Base-by-base conservation (phyloP, 345 rosid species). In the Eucalyptus cloeziana region DNA sequence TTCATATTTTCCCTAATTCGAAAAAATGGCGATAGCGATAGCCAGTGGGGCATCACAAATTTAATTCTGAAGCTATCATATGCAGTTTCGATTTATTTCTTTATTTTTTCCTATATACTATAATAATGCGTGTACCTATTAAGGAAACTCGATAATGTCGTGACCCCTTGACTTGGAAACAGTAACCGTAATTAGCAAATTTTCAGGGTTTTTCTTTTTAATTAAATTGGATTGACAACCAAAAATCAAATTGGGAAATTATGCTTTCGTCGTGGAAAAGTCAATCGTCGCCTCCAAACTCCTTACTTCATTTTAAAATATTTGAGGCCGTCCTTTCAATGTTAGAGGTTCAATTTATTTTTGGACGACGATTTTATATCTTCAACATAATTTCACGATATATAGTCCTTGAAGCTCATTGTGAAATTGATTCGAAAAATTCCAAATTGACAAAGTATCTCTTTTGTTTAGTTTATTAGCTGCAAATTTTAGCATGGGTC, bases 351-450 rank as follows among this genome's bases (percentile, higher is more conserved):
- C 71, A 3, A 27, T n/a, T n/a, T 64, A 7, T n/a, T n/a, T 64
- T 64, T 7, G 21, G 17, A 64, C 7, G 33, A 2, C 6, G 2
- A 64, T 15, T n/a, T 7, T 7, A n/a, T n/a, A 15, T 64, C 76
- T n/a, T 64, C 4, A 1, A 64, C 10, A 17, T 64, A 4, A n/a
- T 21, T 2, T 31, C 3, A 5, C 0, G 3, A n/a, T 64, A 15
- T 7, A 14, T 64, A 64, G 9, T 64, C 6, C 76, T 1, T 7
- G 19, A 8, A n/a, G 22, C 40, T 7, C 21, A 1, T n/a, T 14
- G 40, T 15, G 37, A n/a, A 64, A 64, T 64, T n/a, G 5, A 64
- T 7, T 64, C 3, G 2, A 64, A 64, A n/a, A 64, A 3, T 7
- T 64, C n/a, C 37, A 16, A 64, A 14, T 16, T n/a, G 19, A 17